Evolutionary conservation across 2,329 filamentous ascomycete genomes (phyloP).

Genomic region (Lasiodiplodia citricola): DNA sequence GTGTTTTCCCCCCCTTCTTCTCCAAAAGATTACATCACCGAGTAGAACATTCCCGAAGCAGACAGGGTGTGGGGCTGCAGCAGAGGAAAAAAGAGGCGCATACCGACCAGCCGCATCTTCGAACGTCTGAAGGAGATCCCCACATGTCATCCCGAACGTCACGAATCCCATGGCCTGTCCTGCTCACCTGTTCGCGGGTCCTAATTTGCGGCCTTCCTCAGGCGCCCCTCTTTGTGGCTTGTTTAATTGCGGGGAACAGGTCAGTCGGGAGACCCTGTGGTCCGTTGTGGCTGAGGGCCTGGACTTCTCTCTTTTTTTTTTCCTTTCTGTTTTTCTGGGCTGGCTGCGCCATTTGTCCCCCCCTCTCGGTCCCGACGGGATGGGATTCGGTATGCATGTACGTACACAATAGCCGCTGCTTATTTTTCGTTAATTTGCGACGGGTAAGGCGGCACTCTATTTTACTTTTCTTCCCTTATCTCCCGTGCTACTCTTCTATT

Average conservation of each 20-base stretch:
- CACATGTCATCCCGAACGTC: background rate
- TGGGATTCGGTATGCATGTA: no score
- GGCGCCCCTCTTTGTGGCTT: background rate
- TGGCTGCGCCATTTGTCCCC: no score
- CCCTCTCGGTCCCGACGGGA: no score
- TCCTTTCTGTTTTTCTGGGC: no score
- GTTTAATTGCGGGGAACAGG: background rate
- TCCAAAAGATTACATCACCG: no score
- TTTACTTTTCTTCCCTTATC: background rate
- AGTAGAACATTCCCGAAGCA: background rate
- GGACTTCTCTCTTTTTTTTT: background rate
- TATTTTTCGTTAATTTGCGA: background rate
- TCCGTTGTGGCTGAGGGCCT: background rate
- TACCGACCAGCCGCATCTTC: background rate
- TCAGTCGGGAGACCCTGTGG: background rate
- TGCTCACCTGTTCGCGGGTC: background rate
- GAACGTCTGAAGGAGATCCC: background rate
- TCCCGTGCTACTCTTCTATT: background rate
- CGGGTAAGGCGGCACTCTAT: conserved; percentile 4
- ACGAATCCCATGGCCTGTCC: background rate
- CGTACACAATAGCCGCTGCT: no score
- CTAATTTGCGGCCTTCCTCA: background rate
- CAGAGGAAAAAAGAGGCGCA: background rate
- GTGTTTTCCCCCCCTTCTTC: no score
- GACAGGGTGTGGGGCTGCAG: background rate